Evolutionary conservation across 306 rosid species (phyloP).

Genomic region (Styphnolobium japonicum): DNA sequence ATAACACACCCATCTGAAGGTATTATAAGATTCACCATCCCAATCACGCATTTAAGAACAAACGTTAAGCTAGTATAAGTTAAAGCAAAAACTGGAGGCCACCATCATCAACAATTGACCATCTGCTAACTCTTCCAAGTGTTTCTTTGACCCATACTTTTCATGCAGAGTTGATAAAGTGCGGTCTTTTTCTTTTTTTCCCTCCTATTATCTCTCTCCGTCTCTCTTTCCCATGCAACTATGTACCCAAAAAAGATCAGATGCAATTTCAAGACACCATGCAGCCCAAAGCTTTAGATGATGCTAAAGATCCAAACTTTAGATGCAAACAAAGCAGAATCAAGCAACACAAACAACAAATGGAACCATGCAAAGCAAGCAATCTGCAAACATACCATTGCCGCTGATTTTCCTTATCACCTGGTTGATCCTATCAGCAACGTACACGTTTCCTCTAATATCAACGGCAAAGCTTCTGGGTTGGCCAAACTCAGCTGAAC

Average conservation of each 20-base stretch:
- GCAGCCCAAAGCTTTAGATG: neutral
- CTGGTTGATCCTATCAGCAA: slow-evolving; percentile 51
- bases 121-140: neutral
- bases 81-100: neutral
- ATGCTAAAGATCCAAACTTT: neutral
- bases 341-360: neutral
- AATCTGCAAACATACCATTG: slow-evolving; percentile 39
- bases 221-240: slow-evolving; percentile 4
- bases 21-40: slow-evolving; percentile 1
- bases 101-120: neutral
- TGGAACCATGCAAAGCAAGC: neutral
- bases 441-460: slow-evolving; percentile 60
- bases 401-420: slow-evolving; percentile 55
- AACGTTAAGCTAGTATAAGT: neutral
- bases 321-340: neutral
- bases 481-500: slow-evolving; percentile 38
- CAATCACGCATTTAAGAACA: neutral
- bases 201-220: neutral
- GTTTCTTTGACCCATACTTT: neutral
- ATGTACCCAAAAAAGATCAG: neutral
- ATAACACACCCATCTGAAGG: neutral
- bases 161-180: neutral
- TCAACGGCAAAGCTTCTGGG: slow-evolving; percentile 67
- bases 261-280: neutral
- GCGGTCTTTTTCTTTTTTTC: neutral